Base-by-base conservation (phyloP, 768 basidiomycete species). In the Leccinum ochraceum region DNA sequence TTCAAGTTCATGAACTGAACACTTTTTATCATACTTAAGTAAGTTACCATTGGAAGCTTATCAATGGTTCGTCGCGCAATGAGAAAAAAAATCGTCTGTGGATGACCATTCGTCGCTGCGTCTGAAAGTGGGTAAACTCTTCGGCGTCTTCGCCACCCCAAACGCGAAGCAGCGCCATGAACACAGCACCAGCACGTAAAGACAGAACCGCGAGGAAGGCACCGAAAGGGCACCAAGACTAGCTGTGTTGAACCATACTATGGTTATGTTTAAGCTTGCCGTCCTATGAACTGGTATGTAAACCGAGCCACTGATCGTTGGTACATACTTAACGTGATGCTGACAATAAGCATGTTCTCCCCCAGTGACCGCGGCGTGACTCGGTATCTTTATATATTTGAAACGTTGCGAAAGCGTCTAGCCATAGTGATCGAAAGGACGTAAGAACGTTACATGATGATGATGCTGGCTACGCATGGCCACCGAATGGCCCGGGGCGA, bases 361-460 rank as follows among this genome's bases (percentile, higher is more conserved):
- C 34, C 34, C 34, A 10, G 10, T 32, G 32, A 32, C 10, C 10
- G 32, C 32, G 9, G 46, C 24, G 24, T 24, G 8, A 51, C 50
- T 30, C 13, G 17, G 26, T 22, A 51, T 3, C 30, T 30, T 51
- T 17, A 9, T 22, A 49, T n/a, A 42, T 32, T 26, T 14, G 9
- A 9, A 6, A 36, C 9, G n/a, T 57, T 57, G 54, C 53, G 57
- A 20, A n/a, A 54, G 13, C 20, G 11, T 36, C 4, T 22, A 28
- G n/a, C 48, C 46, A 51, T 28, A n/a, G 24, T 37, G 17, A 32
- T 51, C 14, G 14, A 24, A 26, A 14, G 32, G 13, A 34, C 48
- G 55, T 55, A 55, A 57, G 64, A 67, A 53, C n/a, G 28, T 36
- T 9, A n/a, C 24, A 24, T 24, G 28, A 20, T 36, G 32, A 32